Evolutionary conservation across 2,329 filamentous ascomycete genomes (phyloP), one percentile per base, ranked within the genome.

Genomic region (Periglandula ipomoeae): DNA sequence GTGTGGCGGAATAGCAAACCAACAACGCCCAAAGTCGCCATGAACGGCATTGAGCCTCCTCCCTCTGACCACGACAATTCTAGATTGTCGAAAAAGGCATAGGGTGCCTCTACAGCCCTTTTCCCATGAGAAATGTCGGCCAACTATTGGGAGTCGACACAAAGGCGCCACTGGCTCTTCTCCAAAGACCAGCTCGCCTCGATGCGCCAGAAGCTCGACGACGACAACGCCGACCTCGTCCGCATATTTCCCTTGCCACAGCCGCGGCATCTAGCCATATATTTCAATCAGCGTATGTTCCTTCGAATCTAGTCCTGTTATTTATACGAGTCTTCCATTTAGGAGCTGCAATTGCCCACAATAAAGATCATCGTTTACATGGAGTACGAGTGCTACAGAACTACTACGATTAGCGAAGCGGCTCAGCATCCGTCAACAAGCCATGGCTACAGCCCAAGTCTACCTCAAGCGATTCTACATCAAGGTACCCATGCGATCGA

Each of bases 131-230:
- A 50, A 47, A 96, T 96, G 91, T 88, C 91, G 30, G 87, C 90
- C 63, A 96, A 91, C 69, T 98, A 91, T 71, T 98, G 90, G 90
- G 85, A 89, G 55, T 97, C 93, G 48, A 93, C 89, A 23, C 93
- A 98, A 70, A 81, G 85, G 58, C 85, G 82, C 57, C 81, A 87
- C 71, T 98, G 93, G 93, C 85, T 88, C 49, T 95, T 95, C 67
- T 84, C 87, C 42, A 85, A 88, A 61, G 82, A 89, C 53, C 82
- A 90, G 63, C 76, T 98, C 47, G 79, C 81, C 13, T 76, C 84
- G 46, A 80, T 87, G 64, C 84, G 91, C 49, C 80, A 84, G 62
- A 81, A 81, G 59, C 80, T 95, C 40, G 85, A 87, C 59, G 84
- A 89, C 53, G 81, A 84, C 51, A 86, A 95, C 60, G 78, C 81